These are phyloP conservation scores for Fragaria vesca DNA, from an alignment of 306 rosid genomes.

Conservation along the genomic window DNA sequence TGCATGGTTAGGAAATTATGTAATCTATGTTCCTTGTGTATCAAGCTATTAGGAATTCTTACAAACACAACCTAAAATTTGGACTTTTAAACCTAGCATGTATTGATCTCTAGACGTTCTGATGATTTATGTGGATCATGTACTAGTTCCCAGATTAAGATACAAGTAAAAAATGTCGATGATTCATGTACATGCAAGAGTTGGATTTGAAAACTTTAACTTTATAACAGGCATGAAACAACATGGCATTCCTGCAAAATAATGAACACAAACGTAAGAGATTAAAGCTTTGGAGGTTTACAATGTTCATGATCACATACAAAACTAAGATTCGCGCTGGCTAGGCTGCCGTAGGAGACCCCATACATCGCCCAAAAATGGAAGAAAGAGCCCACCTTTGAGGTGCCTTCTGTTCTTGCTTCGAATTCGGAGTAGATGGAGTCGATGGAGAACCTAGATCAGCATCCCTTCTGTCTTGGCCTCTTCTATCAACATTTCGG, in stretches of 20 bases:
- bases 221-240: background rate
- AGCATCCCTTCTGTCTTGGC: background rate
- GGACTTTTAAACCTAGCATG: background rate
- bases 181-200: background rate
- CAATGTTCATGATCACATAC: background rate
- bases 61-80: background rate
- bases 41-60: background rate
- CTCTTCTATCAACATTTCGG: background rate
- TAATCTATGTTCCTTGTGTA: background rate
- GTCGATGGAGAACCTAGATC: constrained; percentile 2
- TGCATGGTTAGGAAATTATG: no score
- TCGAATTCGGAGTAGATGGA: constrained; percentile 9
- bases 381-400: constrained; percentile 6
- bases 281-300: background rate
- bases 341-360: constrained; percentile 1
- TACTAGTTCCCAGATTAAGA: background rate
- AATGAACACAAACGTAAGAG: background rate
- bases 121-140: background rate
- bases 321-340: background rate
- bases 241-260: background rate
- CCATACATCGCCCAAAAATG: constrained; percentile 6
- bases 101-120: background rate
- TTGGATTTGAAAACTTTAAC: background rate
- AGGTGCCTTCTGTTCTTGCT: background rate
- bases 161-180: background rate